Conservation (phyloP, 352 stramenopile species). For the Hyphochytrium catenoides region DNA sequence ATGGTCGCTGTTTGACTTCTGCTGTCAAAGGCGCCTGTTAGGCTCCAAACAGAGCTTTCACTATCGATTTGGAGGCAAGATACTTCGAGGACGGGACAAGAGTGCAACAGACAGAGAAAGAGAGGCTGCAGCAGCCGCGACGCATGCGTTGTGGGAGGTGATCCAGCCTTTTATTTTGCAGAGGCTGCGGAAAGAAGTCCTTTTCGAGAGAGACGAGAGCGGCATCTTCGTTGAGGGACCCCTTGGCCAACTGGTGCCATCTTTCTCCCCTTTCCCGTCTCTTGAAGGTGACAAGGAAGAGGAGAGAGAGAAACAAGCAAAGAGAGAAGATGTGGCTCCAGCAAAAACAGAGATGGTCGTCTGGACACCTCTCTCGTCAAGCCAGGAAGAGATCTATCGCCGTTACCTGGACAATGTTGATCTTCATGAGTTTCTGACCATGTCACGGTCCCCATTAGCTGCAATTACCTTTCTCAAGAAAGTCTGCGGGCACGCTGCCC, state of each 20-base stretch:
- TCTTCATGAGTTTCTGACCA: background rate
- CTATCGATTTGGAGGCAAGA: slow-evolving; percentile 87
- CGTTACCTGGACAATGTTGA: too few relatives aligned
- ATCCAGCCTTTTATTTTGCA: slow-evolving; percentile 88
- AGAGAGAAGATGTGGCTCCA: too few relatives aligned
- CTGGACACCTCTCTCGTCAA: too few relatives aligned
- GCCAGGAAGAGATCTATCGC: too few relatives aligned
- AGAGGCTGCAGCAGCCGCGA: slow-evolving; percentile 87
- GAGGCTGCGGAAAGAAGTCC: slow-evolving; percentile 3
- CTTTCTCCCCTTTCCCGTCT: too few relatives aligned
- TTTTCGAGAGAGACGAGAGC: slow-evolving; percentile 7
- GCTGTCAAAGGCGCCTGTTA: slow-evolving; percentile 88
- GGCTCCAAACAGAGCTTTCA: slow-evolving; percentile 94
- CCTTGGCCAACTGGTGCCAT: slow-evolving; percentile 1
- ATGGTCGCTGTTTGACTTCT: slow-evolving; percentile 98
- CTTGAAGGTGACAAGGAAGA: slow-evolving; percentile 3
- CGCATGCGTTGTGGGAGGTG: slow-evolving; percentile 81
- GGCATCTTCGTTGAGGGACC: slow-evolving; percentile 7
- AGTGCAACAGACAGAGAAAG: slow-evolving; percentile 82
- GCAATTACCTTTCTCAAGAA: background rate
- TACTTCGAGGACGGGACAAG: slow-evolving; percentile 73
- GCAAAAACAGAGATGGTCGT: too few relatives aligned
- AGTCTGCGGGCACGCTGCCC: background rate
- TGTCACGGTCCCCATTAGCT: slow-evolving; percentile 12
- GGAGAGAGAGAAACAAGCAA: too few relatives aligned